Evolutionary conservation across 73 alveolate species (phyloP).

Genomic region (Uronychia setigera): DNA sequence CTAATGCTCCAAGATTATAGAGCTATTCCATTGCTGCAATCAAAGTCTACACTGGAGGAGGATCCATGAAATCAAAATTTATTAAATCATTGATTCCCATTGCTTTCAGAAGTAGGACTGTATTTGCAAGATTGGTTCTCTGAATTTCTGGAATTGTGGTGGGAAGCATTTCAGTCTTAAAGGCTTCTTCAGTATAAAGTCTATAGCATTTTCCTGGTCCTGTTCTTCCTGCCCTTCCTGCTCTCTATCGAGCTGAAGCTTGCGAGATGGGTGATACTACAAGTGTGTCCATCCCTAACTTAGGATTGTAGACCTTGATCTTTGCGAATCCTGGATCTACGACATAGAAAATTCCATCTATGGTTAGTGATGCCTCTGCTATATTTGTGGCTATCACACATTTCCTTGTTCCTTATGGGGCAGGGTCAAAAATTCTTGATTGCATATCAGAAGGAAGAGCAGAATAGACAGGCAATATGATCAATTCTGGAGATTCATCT

Average conservation of each 20-base stretch:
- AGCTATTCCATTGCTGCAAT: slow-evolving; percentile 93
- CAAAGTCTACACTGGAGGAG: slow-evolving; percentile 97
- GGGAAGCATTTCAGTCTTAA: slow-evolving; percentile 97
- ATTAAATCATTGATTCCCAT: slow-evolving; percentile 99
- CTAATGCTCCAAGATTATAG: slow-evolving; percentile 97
- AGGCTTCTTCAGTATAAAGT: slow-evolving; percentile 97
- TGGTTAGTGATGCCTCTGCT: slow-evolving; percentile 99
- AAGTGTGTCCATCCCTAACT: slow-evolving; percentile 97
- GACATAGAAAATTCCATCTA: slow-evolving; percentile 99
- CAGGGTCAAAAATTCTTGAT: slow-evolving; percentile 96
- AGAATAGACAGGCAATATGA: slow-evolving; percentile 97
- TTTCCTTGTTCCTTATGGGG: slow-evolving; percentile 98
- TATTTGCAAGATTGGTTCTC: slow-evolving; percentile 98
- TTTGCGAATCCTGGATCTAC: slow-evolving; percentile 99
- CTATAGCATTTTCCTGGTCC: slow-evolving; percentile 99
- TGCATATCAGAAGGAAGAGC: slow-evolving; percentile 98
- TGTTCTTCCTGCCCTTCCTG: slow-evolving; percentile 99
- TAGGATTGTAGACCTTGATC: slow-evolving; percentile 97
- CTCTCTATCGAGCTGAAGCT: slow-evolving; percentile 97
- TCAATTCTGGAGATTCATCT: slow-evolving; percentile 95
- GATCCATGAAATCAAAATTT: slow-evolving; percentile 99
- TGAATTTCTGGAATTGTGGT: slow-evolving; percentile 99
- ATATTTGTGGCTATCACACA: slow-evolving; percentile 99
- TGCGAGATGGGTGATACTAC: slow-evolving; percentile 96
- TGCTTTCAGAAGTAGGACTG: slow-evolving; percentile 98